phyloP scores from a whole-genome alignment of 176 grass and related monocot genomes.

The Cocos nucifera region DNA sequence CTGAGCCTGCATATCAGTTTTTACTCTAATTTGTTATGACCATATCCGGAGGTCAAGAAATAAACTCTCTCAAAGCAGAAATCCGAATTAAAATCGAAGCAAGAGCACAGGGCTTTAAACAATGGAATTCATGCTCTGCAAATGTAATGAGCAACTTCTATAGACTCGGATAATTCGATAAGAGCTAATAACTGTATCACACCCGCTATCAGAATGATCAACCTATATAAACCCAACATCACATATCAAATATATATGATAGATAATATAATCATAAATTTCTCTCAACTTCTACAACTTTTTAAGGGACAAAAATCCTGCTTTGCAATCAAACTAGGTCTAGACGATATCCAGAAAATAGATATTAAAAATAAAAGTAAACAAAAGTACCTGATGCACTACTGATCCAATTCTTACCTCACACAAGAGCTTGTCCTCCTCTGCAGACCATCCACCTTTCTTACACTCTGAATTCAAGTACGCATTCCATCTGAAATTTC shows the following conservation, averaged over 20 bases:
- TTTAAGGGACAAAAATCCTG: no score
- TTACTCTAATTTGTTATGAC: conserved; percentile 1
- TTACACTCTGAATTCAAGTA: conserved; percentile 98
- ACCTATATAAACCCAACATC: neutral
- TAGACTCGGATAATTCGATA: no score
- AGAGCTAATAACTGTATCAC: no score
- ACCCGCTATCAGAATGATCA: no score
- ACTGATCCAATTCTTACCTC: conserved; percentile 60
- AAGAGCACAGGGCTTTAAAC: no score
- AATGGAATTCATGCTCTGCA: no score
- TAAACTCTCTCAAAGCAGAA: no score
- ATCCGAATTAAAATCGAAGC: no score
- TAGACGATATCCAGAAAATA: no score
- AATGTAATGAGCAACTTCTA: no score
- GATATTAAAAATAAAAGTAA: no score
- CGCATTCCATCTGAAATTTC: conserved; percentile 69
- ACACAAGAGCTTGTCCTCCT: conserved; percentile 84
- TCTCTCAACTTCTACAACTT: neutral
- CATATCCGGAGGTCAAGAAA: neutral
- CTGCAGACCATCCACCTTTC: conserved; percentile 89
- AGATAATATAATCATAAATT: neutral
- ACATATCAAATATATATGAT: neutral
- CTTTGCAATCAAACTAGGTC: no score
- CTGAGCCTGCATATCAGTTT: conserved; percentile 60
- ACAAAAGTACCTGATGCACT: neutral